Base-by-base conservation (phyloP, 495 filamentous ascomycete genomes). In the Sordaria brevicollis region DNA sequence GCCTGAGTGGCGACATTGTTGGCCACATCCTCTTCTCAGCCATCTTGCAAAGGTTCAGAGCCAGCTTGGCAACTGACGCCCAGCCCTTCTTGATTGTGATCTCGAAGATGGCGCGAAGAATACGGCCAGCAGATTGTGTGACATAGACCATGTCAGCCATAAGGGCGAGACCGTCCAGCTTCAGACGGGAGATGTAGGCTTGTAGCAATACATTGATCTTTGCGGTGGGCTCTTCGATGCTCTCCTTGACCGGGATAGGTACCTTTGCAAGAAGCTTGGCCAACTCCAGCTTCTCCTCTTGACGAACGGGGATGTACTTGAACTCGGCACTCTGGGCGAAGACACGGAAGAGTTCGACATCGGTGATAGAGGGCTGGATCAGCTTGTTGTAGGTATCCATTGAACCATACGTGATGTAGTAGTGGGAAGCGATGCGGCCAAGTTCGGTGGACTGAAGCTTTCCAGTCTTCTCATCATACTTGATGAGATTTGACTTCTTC, bases 131-230 rank as follows among this genome's bases (percentile, higher is more conserved):
- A 15, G 94, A 97, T 78, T 99, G 96, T 0, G 95, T 98, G 68
- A 99, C 94, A 75, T 98, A 99, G 19, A 99, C 94, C 87, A 98
- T 89, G 78, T 99, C 95, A 25, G 96, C 94, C 96, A 98, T 97
- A 73, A 99, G 81, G 9, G 95, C 96, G 70, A 98, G 83, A 2
- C 95, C 95, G 43, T 98, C 94, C 4, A 99, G 88, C 77, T 93
- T 93, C 37, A 99, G 89, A 49, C 96, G 87, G 33, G 94, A 97
- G 68, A 99, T 97, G 76, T 95, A 97, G 13, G 96, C 95, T 75
- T 99, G 95, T 6, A 99, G 84, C 29, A 99, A 85, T n/a, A 98
- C 96, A 76, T 99, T 99, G 83, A 99, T 97, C 83, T 99, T 99
- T 35, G 93, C 92, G 39, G 96, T 94, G 29, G 96, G 92, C 76